phyloP scores from a whole-genome alignment of 441 rosid genomes.

The Theobroma grandiflorum region DNA sequence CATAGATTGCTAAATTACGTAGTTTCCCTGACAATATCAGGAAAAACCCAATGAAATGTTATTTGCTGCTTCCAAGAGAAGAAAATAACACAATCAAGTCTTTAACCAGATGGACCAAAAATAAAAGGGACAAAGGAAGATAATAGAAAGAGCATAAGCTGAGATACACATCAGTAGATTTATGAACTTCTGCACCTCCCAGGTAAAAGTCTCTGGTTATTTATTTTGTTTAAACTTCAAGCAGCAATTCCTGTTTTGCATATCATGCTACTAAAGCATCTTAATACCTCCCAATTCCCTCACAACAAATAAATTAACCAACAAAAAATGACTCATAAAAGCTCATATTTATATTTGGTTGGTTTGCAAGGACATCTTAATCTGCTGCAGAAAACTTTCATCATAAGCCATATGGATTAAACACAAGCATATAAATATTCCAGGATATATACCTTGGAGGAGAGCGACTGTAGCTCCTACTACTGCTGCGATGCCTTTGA shows the following conservation, averaged over 20 bases:
- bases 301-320: conserved; percentile 8
- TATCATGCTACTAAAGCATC: background rate
- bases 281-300: conserved; percentile 14
- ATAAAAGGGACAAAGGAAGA: background rate
- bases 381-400: background rate
- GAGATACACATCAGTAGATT: background rate
- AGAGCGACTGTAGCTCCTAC: conserved; percentile 86
- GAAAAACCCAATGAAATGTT: background rate
- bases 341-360: background rate
- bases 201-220: background rate
- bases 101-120: background rate
- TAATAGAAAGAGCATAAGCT: background rate
- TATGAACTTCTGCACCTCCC: background rate
- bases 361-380: background rate
- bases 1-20: background rate
- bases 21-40: background rate
- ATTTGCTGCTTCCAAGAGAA: background rate
- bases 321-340: background rate
- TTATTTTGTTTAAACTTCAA: conserved; percentile 5
- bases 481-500: conserved; percentile 73
- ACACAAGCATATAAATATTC: background rate
- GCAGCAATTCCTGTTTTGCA: background rate
- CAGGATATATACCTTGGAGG: conserved; percentile 70
- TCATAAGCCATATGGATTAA: background rate
- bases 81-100: background rate